Base-by-base conservation (phyloP, 495 filamentous ascomycete genomes). In the Daldinia caldariorum region DNA sequence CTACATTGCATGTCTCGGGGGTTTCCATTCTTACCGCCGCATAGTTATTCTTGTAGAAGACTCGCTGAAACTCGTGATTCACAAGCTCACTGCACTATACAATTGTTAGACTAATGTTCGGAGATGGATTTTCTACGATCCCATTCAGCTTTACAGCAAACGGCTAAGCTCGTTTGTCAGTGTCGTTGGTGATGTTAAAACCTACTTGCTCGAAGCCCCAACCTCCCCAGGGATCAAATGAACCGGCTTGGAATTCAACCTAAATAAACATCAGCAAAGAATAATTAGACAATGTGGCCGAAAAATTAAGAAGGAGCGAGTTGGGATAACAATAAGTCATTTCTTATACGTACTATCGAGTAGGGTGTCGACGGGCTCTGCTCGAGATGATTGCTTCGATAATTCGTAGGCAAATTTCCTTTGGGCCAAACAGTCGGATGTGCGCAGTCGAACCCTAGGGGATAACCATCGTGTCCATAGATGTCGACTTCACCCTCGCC, bases 41-140 rank as follows among this genome's bases (percentile, higher is more conserved):
- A 57, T 89, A 88, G 73, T 89, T 83, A 70, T 94, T 93, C 84
- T 94, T 94, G 75, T 93, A 92, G 70, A 92, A 91, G 4, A 94
- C 89, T 34, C 91, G 79, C 67, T 92, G 89, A 66, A 92, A 92
- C 69, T 93, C 88, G 38, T 87, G 77, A 64, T 90, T 90, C 22
- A 92, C 73, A 20, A 93, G 83, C 22, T 78, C 77, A 31, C 85
- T 78, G 69, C 92, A 94, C 62, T 71, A 18, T 63, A 49, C 32
- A 22, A 26, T 13, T 49, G 63, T 71, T 0, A 71, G 68, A 16
- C n/a, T 13, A n/a, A 0, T 43, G 20, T 6, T 53, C 22, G 26
- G 22, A 31, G 31, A 32, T 47, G 2, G 3, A 3, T n/a, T 0
- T 29, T 32, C 14, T 3, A 32, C 6, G 26, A 32, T 0, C 12